Percentiles rank a stretch among this genome's conserved stretches.
These are phyloP conservation scores for Ustilago sp. DNA, from an alignment of 1,284 basidiomycete genomes.

Conservation along the genomic window DNA sequence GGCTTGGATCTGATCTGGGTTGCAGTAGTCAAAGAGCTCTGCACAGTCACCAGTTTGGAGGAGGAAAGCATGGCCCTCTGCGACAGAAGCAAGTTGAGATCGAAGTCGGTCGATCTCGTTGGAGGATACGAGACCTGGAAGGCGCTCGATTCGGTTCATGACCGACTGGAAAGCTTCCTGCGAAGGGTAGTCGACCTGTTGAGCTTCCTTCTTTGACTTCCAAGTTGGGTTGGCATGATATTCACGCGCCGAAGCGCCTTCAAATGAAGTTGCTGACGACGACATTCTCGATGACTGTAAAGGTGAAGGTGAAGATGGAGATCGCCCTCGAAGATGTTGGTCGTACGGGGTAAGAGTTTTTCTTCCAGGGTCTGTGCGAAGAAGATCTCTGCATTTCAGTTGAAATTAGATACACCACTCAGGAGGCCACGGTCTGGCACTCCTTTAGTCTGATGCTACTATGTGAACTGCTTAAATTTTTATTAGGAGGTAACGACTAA, in stretches of 20 bases:
- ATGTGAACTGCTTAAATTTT: too few relatives aligned
- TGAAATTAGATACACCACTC: too few relatives aligned
- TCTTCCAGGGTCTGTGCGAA: conserved; percentile 36
- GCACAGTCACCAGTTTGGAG: conserved; percentile 98
- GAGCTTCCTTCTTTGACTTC: conserved; percentile 61
- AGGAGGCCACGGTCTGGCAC: too few relatives aligned
- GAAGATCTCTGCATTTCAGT: not conserved
- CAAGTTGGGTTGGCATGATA: conserved; percentile 58
- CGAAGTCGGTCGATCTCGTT: conserved; percentile 64
- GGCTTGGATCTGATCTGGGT: conserved; percentile 91
- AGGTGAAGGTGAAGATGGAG: conserved; percentile 2
- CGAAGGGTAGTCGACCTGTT: conserved; percentile 64
- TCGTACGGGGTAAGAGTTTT: not conserved
- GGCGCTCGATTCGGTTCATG: conserved; percentile 47
- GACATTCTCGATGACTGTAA: conserved; percentile 14
- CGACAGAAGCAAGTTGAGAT: conserved; percentile 59
- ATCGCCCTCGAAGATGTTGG: not conserved
- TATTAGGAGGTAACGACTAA: too few relatives aligned
- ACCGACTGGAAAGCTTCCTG: conserved; percentile 50
- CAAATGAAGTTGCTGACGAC: not conserved
- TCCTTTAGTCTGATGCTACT: too few relatives aligned
- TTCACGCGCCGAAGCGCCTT: conserved; percentile 26
- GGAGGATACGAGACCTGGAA: conserved; percentile 67
- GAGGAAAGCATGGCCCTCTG: conserved; percentile 78
- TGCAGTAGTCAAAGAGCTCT: conserved; percentile 73